Conservation (phyloP, 2,329 filamentous ascomycete species). For the Colletotrichum shisoi region DNA sequence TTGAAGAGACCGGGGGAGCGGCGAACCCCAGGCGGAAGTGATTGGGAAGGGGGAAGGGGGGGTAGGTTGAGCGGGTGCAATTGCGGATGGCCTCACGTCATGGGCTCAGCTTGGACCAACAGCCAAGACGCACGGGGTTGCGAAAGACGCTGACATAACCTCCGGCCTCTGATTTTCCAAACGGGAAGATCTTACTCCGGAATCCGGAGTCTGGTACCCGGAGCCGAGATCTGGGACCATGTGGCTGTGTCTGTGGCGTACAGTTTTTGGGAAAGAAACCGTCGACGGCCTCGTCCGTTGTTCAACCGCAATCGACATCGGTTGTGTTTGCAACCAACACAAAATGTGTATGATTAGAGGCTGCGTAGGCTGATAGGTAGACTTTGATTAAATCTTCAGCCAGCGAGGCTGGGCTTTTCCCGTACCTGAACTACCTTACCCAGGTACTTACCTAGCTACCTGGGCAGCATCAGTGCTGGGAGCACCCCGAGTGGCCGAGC, state of each 20-base stretch:
- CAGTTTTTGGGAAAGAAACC: neutral
- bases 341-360: neutral
- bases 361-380: neutral
- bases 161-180: neutral
- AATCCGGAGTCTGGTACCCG: neutral
- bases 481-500: neutral
- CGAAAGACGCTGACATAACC: constrained; percentile 10
- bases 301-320: neutral
- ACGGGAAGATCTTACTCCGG: neutral
- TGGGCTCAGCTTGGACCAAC: constrained; percentile 8
- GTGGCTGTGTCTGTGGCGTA: neutral
- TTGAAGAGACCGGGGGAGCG: constrained; percentile 12
- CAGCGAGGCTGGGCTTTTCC: neutral
- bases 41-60: neutral
- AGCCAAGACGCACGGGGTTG: constrained; percentile 25
- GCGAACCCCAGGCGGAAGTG: constrained; percentile 9
- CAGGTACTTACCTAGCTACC: neutral
- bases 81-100: constrained; percentile 27
- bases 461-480: constrained; percentile 25
- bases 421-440: too few species aligned
- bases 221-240: neutral
- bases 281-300: neutral
- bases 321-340: neutral
- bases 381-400: neutral
- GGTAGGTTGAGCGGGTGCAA: constrained; percentile 19